Base-by-base conservation (phyloP, 257 asterid genomes). In the Salvia miltiorrhiza region DNA sequence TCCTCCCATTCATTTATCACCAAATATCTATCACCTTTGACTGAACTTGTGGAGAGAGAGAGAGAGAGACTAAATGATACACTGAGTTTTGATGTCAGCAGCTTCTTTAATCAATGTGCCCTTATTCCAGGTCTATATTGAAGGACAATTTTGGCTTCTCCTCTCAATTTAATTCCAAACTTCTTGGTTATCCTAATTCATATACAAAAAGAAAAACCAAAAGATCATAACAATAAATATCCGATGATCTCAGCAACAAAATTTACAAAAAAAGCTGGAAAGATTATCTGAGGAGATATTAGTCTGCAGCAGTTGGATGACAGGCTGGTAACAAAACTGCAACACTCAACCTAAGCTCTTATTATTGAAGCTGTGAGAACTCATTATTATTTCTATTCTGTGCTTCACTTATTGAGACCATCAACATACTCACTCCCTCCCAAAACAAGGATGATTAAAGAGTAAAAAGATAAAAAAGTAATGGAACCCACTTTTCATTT, bases 21-120 rank as follows among this genome's bases (percentile, higher is more conserved):
- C 13, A 68, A 35, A 33, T 49, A 24, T 50, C 43, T 64, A 70
- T 64, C 77, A 77, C 35, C 81, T 73, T 73, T 77, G 78, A 67
- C n/a, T n/a, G n/a, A n/a, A n/a, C n/a, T n/a, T n/a, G n/a, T n/a
- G n/a, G n/a, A n/a, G n/a, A n/a, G n/a, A n/a, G n/a, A n/a, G n/a
- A n/a, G n/a, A n/a, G n/a, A n/a, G n/a, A n/a, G n/a, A n/a, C n/a
- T 28, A 30, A 59, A 54, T 75, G 56, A 44, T 62, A 11, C 40
- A 4, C 54, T 60, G 30, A 30, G 69, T 19, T 57, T 32, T 39
- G 23, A 13, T 66, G 76, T 76, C 76, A 69, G 76, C 72, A 63
- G 0, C 24, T 50, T 45, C 70, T 62, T 61, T 35, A 61, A 69
- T n/a, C n/a, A n/a, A n/a, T n/a, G n/a, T n/a, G n/a, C n/a, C n/a